Conservation (phyloP, 495 filamentous ascomycete species). For the Massariosphaeria phaeospora region DNA sequence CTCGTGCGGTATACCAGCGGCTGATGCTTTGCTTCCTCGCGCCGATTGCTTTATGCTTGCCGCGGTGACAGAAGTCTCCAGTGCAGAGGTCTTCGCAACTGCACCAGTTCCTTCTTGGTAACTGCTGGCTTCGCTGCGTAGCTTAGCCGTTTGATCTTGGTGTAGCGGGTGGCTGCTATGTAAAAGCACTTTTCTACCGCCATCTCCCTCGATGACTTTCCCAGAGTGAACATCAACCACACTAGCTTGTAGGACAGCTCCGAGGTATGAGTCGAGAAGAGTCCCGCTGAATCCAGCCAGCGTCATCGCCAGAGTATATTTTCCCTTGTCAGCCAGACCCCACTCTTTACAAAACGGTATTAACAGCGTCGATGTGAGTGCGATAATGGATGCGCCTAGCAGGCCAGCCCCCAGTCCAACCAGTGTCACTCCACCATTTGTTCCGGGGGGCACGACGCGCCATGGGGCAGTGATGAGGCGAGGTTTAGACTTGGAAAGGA, state of each 20-base stretch:
- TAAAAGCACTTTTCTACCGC: conserved; percentile 64
- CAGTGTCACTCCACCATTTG: conserved; percentile 83
- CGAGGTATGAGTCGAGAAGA: conserved; percentile 79
- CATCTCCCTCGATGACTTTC: conserved; percentile 83
- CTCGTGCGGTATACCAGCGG: conserved; percentile 45
- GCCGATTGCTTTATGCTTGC: conserved; percentile 37
- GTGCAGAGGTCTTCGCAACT: conserved; percentile 25
- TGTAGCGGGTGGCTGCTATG: conserved; percentile 24
- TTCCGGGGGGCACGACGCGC: conserved; percentile 76
- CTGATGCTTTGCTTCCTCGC: conserved; percentile 29
- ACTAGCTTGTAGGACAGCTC: conserved; percentile 78
- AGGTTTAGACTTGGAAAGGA: conserved; percentile 69
- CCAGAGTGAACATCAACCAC: conserved; percentile 78
- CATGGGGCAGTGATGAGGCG: conserved; percentile 80
- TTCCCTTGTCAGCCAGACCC: conserved; percentile 18
- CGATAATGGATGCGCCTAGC: conserved; percentile 68
- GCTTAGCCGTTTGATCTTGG: conserved; percentile 19
- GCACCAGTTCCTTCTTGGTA: conserved; percentile 18
- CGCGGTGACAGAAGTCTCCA: conserved; percentile 6
- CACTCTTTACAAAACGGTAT: conserved; percentile 60
- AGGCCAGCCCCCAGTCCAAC: conserved; percentile 68
- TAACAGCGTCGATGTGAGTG: conserved; percentile 57
- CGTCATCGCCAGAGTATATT: conserved; percentile 48
- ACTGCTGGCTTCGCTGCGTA: conserved; percentile 15
- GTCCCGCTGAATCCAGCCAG: conserved; percentile 72